phyloP scores from a whole-genome alignment of 305 asterid genomes.

The Rubia balearica region DNA sequence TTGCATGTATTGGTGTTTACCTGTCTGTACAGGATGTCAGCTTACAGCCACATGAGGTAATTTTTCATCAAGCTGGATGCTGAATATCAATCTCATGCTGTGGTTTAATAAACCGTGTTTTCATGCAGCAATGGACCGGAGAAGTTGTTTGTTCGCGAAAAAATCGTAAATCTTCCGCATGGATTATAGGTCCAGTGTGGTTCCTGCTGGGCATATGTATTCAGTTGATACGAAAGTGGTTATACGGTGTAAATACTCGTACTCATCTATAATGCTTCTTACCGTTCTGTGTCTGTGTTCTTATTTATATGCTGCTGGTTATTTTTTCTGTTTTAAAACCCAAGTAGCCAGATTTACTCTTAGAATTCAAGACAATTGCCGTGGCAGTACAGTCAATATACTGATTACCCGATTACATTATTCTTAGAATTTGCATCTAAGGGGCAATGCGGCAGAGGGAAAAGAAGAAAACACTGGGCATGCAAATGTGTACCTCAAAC shows the following conservation, averaged over 20 bases:
- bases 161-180: constrained; percentile 57
- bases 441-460: no score
- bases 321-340: no score
- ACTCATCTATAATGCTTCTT: constrained; percentile 5
- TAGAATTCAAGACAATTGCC: background rate
- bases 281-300: background rate
- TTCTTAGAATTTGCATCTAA: background rate
- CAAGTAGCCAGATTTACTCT: background rate
- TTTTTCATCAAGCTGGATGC: background rate
- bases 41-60: constrained; percentile 88
- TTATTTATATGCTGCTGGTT: background rate
- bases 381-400: background rate
- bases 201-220: background rate
- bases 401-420: background rate
- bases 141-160: constrained; percentile 45
- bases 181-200: constrained; percentile 28
- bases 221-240: background rate
- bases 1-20: constrained; percentile 91
- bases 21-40: constrained; percentile 95
- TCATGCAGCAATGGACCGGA: constrained; percentile 82
- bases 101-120: constrained; percentile 11
- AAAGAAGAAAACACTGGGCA: background rate
- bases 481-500: background rate
- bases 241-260: constrained; percentile 12
- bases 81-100: background rate